Conservation (phyloP, 2,329 filamentous ascomycete genomes). For the Cladosporium sphaerospermum region DNA sequence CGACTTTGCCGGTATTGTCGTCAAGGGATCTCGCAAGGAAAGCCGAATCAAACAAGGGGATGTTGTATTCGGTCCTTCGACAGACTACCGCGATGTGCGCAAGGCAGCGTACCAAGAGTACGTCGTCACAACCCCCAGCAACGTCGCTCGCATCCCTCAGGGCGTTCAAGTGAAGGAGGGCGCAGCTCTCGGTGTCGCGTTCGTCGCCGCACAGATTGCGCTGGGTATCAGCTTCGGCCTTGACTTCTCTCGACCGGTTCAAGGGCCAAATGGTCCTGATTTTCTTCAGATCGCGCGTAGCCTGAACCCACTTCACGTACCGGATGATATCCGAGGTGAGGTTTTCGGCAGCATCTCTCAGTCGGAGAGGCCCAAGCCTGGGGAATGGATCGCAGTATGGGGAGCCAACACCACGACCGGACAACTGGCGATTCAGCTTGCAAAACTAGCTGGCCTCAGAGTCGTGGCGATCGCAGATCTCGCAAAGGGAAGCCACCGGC, state of each 20-base stretch:
- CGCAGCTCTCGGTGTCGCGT: conserved; percentile 63
- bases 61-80: conserved; percentile 59
- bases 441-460: conserved; percentile 57
- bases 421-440: conserved; percentile 60
- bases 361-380: conserved; percentile 49
- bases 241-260: conserved; percentile 48
- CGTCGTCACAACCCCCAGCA: conserved; percentile 58
- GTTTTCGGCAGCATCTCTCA: conserved; percentile 51
- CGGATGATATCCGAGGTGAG: conserved; percentile 57
- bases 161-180: conserved; percentile 49
- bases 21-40: conserved; percentile 38
- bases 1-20: conserved; percentile 61
- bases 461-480: conserved; percentile 63
- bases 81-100: conserved; percentile 65
- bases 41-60: conserved; percentile 53
- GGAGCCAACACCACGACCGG: conserved; percentile 69
- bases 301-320: conserved; percentile 45
- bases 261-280: conserved; percentile 49
- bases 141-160: conserved; percentile 56
- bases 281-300: conserved; percentile 47
- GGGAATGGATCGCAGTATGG: conserved; percentile 70
- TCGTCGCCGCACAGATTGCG: conserved; percentile 61
- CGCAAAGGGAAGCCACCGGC: conserved; percentile 57
- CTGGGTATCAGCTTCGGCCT: conserved; percentile 65
- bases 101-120: conserved; percentile 70